Conservation (phyloP, 768 basidiomycete genomes). For the Clitopilus hobsonii region DNA sequence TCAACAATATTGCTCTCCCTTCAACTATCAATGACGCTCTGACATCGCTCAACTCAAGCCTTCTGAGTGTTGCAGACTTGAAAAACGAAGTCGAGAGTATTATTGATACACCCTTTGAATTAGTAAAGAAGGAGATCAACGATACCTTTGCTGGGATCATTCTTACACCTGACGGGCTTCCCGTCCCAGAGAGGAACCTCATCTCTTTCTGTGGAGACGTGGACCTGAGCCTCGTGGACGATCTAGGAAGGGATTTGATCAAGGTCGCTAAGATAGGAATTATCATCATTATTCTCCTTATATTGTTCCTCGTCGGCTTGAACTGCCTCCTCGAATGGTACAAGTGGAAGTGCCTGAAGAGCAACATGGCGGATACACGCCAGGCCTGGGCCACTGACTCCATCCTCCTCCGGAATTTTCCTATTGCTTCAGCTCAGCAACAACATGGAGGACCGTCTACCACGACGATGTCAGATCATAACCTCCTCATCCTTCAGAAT, state of each 20-base stretch:
- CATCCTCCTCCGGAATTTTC: constrained; percentile 44
- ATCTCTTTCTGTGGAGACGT: constrained; percentile 74
- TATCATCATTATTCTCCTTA: constrained; percentile 64
- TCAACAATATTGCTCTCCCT: constrained; percentile 80
- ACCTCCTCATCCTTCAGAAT: constrained; percentile 70
- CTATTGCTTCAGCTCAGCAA: constrained; percentile 18
- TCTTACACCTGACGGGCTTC: constrained; percentile 69
- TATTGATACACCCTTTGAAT: constrained; percentile 84
- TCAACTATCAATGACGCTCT: constrained; percentile 70
- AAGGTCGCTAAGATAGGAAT: constrained; percentile 77
- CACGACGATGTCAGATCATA: constrained; percentile 66
- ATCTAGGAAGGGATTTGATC: constrained; percentile 75
- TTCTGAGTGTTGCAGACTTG: constrained; percentile 76
- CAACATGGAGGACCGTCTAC: constrained; percentile 32
- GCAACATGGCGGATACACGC: constrained; percentile 64
- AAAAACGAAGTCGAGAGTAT: constrained; percentile 63
- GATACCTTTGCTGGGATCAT: constrained; percentile 70
- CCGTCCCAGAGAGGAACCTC: constrained; percentile 66
- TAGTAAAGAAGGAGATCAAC: constrained; percentile 86
- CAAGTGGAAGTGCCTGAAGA: constrained; percentile 73
- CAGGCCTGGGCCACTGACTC: constrained; percentile 77
- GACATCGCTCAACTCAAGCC: constrained; percentile 68
- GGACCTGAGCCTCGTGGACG: constrained; percentile 83
- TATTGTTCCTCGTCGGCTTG: constrained; percentile 68
- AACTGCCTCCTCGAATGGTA: constrained; percentile 84